Evolutionary conservation across 371 early-diverging fungal genomes (phyloP).

Genomic region (Mucor sp.): DNA sequence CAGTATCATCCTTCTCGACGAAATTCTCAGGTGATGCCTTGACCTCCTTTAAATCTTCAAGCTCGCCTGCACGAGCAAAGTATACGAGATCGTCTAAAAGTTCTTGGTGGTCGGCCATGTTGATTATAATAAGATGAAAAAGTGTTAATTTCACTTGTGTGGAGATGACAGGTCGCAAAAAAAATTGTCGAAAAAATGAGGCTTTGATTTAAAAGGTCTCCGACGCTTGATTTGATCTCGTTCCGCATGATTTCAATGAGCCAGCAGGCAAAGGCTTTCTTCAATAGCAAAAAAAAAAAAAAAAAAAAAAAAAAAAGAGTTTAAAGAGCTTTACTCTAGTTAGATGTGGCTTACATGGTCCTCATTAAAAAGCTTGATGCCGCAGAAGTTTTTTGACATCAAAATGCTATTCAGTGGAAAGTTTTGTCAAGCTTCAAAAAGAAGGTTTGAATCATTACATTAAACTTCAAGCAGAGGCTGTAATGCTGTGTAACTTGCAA

Average conservation of each 20-base stretch:
- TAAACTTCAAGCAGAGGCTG: too few species aligned
- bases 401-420: too few species aligned
- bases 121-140: not conserved
- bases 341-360: too few species aligned
- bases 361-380: too few species aligned
- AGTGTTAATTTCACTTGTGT: not conserved
- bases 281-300: too few species aligned
- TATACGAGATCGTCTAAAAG: conserved; percentile 63
- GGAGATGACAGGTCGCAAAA: not conserved
- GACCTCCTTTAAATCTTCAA: conserved; percentile 66
- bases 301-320: too few species aligned
- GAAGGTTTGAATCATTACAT: too few species aligned
- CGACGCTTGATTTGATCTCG: not conserved
- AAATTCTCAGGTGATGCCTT: conserved; percentile 41
- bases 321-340: too few species aligned
- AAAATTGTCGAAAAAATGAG: conserved; percentile 2
- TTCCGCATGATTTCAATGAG: not conserved
- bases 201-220: not conserved
- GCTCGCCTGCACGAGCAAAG: conserved; percentile 77
- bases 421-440: too few species aligned
- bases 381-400: too few species aligned
- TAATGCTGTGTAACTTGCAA: too few species aligned
- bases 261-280: too few species aligned
- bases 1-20: conserved; percentile 50
- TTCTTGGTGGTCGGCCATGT: conserved; percentile 23